Conservation (phyloP, 176 grass and related monocot genomes). For the Aegilops bicornis region DNA sequence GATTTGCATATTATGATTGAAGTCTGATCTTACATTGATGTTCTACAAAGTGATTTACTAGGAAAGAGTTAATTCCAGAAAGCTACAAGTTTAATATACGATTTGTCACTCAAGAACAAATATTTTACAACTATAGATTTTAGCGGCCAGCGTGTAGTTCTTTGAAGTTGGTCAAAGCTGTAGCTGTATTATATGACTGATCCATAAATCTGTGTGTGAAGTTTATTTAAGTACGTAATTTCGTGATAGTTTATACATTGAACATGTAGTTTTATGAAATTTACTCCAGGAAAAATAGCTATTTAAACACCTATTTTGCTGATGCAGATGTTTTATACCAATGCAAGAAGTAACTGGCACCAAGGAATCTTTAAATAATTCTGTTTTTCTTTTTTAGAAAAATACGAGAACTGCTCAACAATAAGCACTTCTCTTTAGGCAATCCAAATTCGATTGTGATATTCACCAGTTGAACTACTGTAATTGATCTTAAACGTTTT, state of each 20-base stretch:
- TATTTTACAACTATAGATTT: not conserved
- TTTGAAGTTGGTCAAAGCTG: not conserved
- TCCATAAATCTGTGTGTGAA: not conserved
- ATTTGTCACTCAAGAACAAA: not conserved
- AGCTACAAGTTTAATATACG: not conserved
- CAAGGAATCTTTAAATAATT: not conserved
- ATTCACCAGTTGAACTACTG: not conserved
- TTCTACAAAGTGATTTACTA: not conserved
- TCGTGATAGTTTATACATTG: not conserved
- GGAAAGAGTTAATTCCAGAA: not conserved
- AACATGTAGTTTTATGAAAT: not conserved
- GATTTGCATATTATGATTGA: not conserved
- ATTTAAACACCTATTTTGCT: not conserved
- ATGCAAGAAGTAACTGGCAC: not conserved
- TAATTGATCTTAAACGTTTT: not conserved
- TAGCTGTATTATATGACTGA: not conserved
- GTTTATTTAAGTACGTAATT: not conserved
- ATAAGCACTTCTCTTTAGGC: not conserved
- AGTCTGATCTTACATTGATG: not conserved
- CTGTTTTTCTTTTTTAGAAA: not conserved
- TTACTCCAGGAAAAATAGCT: not conserved
- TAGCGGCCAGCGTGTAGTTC: not conserved
- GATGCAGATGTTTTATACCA: not conserved
- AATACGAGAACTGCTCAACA: not conserved
- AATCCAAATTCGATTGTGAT: conserved; percentile 7